phyloP scores from a whole-genome alignment of 2,329 filamentous ascomycete genomes.

The Sordariomycetes sp. region DNA sequence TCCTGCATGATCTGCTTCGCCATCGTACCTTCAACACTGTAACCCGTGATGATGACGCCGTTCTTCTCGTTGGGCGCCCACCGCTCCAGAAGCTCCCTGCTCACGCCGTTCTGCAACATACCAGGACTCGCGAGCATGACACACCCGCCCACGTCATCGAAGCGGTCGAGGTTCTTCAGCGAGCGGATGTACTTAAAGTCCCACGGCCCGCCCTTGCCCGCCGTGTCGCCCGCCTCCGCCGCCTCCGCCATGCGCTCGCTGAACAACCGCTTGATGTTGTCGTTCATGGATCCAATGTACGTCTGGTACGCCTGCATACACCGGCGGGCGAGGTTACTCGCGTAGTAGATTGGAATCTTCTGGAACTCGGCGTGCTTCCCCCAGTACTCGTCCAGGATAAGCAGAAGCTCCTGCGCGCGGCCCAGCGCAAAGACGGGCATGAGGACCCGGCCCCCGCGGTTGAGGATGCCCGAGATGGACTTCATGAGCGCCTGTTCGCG shows the following conservation, averaged over 20 bases:
- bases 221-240: constrained; percentile 62
- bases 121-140: constrained; percentile 96
- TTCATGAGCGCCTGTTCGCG: constrained; percentile 92
- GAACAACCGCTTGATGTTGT: constrained; percentile 96
- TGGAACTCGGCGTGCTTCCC: constrained; percentile 77
- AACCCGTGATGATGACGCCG: constrained; percentile 96
- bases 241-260: constrained; percentile 84
- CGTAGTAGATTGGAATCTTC: constrained; percentile 92
- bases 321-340: constrained; percentile 84
- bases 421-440: constrained; percentile 95
- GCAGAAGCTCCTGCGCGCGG: constrained; percentile 79
- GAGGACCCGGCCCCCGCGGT: constrained; percentile 80
- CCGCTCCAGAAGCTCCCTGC: constrained; percentile 78
- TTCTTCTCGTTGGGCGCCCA: constrained; percentile 97
- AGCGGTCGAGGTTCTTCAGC: constrained; percentile 83
- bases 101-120: constrained; percentile 97
- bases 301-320: constrained; percentile 99
- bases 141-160: constrained; percentile 89
- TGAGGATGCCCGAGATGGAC: constrained; percentile 79
- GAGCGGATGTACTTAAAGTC: constrained; percentile 92
- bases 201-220: constrained; percentile 77
- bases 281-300: constrained; percentile 97
- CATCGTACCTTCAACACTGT: constrained; percentile 98
- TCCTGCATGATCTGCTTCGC: constrained; percentile 91
- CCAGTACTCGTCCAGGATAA: constrained; percentile 98